Conservation (phyloP, 495 filamentous ascomycete species). For the Annulohypoxylon bovei region DNA sequence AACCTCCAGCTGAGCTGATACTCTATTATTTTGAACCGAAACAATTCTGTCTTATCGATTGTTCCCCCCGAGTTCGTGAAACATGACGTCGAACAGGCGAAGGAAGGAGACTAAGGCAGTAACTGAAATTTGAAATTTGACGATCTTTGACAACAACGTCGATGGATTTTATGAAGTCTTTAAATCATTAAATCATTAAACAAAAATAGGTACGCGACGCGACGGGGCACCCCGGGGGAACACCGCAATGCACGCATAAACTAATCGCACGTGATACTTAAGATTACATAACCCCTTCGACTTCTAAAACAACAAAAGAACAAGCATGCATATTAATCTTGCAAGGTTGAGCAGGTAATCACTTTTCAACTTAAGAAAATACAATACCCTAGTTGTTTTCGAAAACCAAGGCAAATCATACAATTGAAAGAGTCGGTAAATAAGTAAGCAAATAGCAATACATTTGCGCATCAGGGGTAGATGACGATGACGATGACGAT, state of each 20-base stretch:
- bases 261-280: neutral
- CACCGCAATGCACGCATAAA: conserved; percentile 1
- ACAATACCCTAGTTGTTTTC: neutral
- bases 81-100: neutral
- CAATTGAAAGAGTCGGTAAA: neutral
- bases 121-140: neutral
- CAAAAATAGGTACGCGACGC: neutral
- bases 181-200: neutral
- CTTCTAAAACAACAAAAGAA: neutral
- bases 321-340: neutral
- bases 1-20: neutral
- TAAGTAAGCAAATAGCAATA: neutral
- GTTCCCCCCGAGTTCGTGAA: neutral
- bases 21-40: neutral
- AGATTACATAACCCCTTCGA: neutral
- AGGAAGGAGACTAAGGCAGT: neutral
- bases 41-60: conserved; percentile 12
- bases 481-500: neutral
- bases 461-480: neutral
- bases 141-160: neutral
- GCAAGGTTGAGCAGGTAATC: neutral
- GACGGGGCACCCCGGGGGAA: too few relatives aligned
- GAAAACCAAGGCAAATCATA: neutral
- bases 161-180: neutral
- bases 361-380: neutral